Base-by-base conservation (phyloP, 2,329 filamentous ascomycete genomes). In the Fusarium penzigii region DNA sequence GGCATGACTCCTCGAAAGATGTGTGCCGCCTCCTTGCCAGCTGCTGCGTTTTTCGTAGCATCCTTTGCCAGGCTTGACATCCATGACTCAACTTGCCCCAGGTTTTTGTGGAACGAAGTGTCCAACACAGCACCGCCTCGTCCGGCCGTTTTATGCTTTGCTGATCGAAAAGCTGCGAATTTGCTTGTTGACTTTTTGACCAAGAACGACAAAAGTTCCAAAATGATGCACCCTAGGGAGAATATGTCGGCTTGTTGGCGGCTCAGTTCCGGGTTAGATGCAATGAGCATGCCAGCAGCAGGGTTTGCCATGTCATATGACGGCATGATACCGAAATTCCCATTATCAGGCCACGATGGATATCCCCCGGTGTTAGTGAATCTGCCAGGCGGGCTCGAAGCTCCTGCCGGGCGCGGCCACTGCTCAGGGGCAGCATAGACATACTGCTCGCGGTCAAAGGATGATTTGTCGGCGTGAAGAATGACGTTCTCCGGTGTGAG, bases 371-470 rank as follows among this genome's bases (percentile, higher is more conserved):
- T 66, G 54, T 7, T 69, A 58, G 13, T 69, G 65, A 43, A 68
- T 63, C 55, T 67, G 68, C 51, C 69, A 63, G 70, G 63, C 12
- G 70, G 70, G 36, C 65, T 70, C 39, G 64, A 64, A 17, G 71
- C 70, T 54, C 67, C 68, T 17, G 59, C 60, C 17, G 74, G 74
- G 39, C 72, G 77, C 65, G 73, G 76, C 75, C 81, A 82, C 49
- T 82, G 78, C 63, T 92, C 89, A 1, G 89, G 88, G 1, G 88
- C 85, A 1, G 83, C 82, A 63, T 91, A 91, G 63, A 89, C 84
- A 69, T 90, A 90, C 9, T 76, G 76, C 65, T 90, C 88, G 55
- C 85, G 84, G 59, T 88, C 85, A 56, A 87, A 84, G 3, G 72
- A 75, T 2, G 71, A 74, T 58, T 72, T 74, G 52, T 78, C 76